Evolutionary conservation across 2,329 filamentous ascomycete species (phyloP), one percentile per base, ranked within the genome.

Genomic region (Trichoderma atrobrunneum): DNA sequence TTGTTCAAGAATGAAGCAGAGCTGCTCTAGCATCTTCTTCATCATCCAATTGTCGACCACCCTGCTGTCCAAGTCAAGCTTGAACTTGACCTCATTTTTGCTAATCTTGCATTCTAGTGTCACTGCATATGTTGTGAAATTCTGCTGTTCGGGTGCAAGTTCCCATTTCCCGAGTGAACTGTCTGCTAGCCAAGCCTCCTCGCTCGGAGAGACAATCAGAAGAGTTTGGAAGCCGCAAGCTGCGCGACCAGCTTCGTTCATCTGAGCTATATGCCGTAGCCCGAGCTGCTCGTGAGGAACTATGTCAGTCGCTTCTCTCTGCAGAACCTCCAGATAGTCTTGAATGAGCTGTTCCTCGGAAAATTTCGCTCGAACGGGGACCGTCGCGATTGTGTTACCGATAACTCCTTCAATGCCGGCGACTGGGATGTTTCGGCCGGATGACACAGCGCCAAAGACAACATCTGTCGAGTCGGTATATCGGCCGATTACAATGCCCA

Each of bases 271-370:
- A 30, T 30, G 28, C 28, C 28, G 28, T 30, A 30, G 28, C 28
- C 28, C 28, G 28, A 30, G 28, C 32, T 64, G 63, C 63, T 66
- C 63, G 21, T 66, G 54, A 16, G 63, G 63, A 14, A 66, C 54
- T 70, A 75, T 74, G 7, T 66, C 54, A 1, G 67, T 70, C 2
- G 75, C 73, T 7, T 74, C 66, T 16, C 54, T 72, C 34, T 74
- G 73, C 7, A 75, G 62, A 28, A 60, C 57, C 28, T 69, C 16
- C 73, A 72, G 26, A 30, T 66, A 66, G n/a, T 48, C 24, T 30
- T 39, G 30, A 7, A 66, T 64, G 69, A 54, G 59, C 21, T 68
- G 57, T 5, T 66, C 43, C 32, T 64, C 34, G 63, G 51, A 24
- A 3, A 66, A 14, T 28, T 66, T 56, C 11, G 54, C 63, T 28